These are phyloP conservation scores for Rubia peregrina DNA, from an alignment of 305 asterid genomes.

Conservation along the genomic window DNA sequence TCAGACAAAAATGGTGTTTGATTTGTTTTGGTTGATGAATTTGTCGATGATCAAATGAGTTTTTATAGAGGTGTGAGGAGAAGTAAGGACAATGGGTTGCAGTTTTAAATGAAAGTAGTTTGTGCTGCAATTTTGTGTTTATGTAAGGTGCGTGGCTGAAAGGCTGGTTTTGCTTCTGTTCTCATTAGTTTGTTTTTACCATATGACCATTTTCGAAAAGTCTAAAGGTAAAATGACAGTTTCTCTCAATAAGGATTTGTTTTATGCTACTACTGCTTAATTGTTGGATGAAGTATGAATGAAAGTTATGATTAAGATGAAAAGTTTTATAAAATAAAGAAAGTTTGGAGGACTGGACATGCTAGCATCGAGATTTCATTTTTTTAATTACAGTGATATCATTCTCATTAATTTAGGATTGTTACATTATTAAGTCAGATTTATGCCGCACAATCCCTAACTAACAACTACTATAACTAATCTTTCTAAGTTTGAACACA, in stretches of 20 bases:
- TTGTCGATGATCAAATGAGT: background rate
- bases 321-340: no score
- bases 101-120: background rate
- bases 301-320: no score
- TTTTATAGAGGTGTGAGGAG: conserved; percentile 2
- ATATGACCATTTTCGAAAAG: background rate
- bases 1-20: background rate
- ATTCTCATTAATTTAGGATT: no score
- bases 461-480: no score
- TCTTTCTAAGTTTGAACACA: no score
- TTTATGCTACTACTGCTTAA: no score
- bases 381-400: no score
- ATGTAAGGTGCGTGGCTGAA: conserved; percentile 5
- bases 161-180: background rate
- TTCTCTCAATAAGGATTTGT: background rate
- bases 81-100: background rate
- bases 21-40: background rate
- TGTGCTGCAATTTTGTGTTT: conserved; percentile 6
- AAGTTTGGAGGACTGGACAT: no score
- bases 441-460: no score
- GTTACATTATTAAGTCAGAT: no score
- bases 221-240: background rate
- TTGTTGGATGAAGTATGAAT: no score
- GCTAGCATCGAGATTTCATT: no score
- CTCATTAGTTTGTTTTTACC: background rate